Evolutionary conservation across 768 basidiomycete genomes (phyloP).

Genomic region (Gelatoporia subvermispora): DNA sequence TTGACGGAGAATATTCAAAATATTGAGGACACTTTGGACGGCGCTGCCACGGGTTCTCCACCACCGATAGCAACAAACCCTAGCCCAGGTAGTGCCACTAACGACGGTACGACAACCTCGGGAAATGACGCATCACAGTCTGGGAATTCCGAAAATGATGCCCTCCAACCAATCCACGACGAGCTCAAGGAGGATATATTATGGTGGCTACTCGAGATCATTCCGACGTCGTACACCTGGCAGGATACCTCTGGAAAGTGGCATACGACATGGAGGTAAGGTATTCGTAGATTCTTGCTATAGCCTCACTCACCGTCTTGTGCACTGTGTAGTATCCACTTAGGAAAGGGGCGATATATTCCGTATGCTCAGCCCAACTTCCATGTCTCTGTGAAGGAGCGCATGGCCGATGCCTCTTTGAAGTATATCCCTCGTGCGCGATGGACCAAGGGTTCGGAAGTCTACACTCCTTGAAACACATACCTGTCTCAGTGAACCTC

Average conservation of each 20-base stretch:
- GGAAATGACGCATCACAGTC: neutral
- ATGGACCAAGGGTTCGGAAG: constrained; percentile 43
- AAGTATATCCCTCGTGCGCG: constrained; percentile 56
- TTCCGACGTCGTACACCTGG: constrained; percentile 50
- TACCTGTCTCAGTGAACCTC: no score
- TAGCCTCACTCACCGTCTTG: neutral
- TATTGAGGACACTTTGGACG: no score
- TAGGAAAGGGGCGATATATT: constrained; percentile 55
- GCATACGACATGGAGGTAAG: constrained; percentile 54
- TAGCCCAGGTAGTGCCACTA: neutral
- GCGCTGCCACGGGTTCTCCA: no score
- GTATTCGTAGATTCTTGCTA: neutral
- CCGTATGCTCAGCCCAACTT: constrained; percentile 42
- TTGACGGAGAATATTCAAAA: constrained; percentile 8
- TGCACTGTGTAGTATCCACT: constrained; percentile 45
- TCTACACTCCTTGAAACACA: constrained; percentile 41
- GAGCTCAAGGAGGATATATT: constrained; percentile 33
- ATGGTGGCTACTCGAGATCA: constrained; percentile 75
- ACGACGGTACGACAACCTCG: neutral
- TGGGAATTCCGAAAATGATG: constrained; percentile 17
- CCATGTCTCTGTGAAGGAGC: constrained; percentile 57
- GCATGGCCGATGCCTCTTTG: constrained; percentile 43
- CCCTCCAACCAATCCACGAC: constrained; percentile 53
- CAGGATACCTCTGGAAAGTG: constrained; percentile 53
- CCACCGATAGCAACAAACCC: neutral